Percentiles rank a stretch among this genome's conserved stretches.
These are phyloP conservation scores for Fusarium austroafricanum DNA, from an alignment of 2,329 filamentous ascomycete species.

Conservation along the genomic window DNA sequence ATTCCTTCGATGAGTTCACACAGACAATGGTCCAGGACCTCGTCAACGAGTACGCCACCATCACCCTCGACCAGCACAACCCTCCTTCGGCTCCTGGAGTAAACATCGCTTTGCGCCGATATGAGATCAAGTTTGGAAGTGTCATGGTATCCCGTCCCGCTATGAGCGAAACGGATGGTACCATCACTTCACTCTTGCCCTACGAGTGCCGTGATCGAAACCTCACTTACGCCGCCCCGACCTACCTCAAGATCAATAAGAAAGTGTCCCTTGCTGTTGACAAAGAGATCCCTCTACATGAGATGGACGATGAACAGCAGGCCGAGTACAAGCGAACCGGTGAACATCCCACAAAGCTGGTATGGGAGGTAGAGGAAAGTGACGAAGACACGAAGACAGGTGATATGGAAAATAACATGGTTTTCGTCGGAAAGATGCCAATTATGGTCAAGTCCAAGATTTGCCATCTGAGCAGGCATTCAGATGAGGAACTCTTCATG, in stretches of 20 bases:
- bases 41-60: conserved; percentile 88
- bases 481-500: conserved; percentile 86
- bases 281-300: conserved; percentile 71
- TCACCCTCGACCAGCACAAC: conserved; percentile 94
- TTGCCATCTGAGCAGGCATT: conserved; percentile 86
- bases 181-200: conserved; percentile 84
- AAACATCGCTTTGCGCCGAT: conserved; percentile 86
- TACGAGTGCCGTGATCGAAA: conserved; percentile 97
- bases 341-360: conserved; percentile 67
- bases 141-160: conserved; percentile 90
- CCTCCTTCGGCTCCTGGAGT: conserved; percentile 80
- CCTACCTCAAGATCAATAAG: conserved; percentile 90
- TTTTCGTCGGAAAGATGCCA: conserved; percentile 95
- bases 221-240: conserved; percentile 91
- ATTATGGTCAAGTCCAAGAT: conserved; percentile 99
- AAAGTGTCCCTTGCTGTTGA: conserved; percentile 87
- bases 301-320: conserved; percentile 74
- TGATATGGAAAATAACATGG: conserved; percentile 62
- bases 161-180: conserved; percentile 92
- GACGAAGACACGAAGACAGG: conserved; percentile 65
- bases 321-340: conserved; percentile 66
- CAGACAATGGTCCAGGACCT: conserved; percentile 94
- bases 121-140: conserved; percentile 93
- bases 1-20: conserved; percentile 98
- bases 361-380: conserved; percentile 71